phyloP scores from a whole-genome alignment of 2,329 filamentous ascomycete genomes.

The Nannizzia gypsea region DNA sequence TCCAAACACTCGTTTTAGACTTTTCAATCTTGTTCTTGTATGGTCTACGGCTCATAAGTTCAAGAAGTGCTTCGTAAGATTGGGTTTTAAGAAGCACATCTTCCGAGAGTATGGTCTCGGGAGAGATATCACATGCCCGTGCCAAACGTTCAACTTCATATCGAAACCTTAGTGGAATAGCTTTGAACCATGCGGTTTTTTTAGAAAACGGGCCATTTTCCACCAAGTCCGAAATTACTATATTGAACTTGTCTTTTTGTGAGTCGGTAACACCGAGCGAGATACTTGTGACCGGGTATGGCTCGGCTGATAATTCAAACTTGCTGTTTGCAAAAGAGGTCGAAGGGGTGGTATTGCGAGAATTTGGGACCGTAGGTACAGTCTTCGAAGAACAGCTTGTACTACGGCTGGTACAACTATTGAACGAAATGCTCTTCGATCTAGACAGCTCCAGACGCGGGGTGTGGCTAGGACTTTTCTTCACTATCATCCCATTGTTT shows the following conservation, averaged over 20 bases:
- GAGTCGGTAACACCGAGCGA: background rate
- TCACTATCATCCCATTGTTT: background rate
- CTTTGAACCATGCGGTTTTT: slow-evolving; percentile 18
- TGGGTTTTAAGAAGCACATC: slow-evolving; percentile 16
- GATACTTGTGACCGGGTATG: background rate
- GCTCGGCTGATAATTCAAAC: background rate
- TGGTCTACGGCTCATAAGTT: slow-evolving; percentile 20
- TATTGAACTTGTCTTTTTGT: slow-evolving; percentile 12
- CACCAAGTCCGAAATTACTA: slow-evolving; percentile 22
- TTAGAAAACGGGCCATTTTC: slow-evolving; percentile 28
- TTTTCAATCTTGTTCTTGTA: slow-evolving; percentile 19
- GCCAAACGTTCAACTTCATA: slow-evolving; percentile 30
- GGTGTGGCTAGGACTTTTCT: background rate
- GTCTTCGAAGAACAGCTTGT: background rate
- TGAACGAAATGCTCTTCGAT: background rate
- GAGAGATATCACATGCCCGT: slow-evolving; percentile 20
- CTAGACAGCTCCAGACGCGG: background rate
- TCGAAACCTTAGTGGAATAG: slow-evolving; percentile 25
- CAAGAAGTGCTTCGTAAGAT: slow-evolving; percentile 24
- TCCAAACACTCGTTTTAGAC: slow-evolving; percentile 24
- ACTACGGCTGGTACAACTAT: no score
- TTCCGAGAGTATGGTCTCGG: slow-evolving; percentile 22
- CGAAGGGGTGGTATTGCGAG: background rate
- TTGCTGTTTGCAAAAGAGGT: background rate
- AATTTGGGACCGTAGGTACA: background rate